phyloP scores from a whole-genome alignment of 352 stramenopile genomes.

The Globisporangium polare region DNA sequence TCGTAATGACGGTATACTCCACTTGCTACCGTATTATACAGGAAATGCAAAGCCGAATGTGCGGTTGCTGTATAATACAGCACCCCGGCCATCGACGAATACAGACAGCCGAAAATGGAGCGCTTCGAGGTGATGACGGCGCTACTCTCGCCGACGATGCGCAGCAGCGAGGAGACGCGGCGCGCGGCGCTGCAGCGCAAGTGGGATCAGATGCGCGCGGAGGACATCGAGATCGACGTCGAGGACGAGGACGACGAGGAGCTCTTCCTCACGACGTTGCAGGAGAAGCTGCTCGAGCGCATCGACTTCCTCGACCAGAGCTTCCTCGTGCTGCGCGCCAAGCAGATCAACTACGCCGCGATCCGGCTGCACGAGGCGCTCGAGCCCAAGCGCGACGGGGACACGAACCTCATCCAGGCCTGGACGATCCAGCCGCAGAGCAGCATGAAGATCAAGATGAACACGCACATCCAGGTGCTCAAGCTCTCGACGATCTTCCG shows the following conservation, averaged over 20 bases:
- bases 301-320: conserved; percentile 36
- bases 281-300: conserved; percentile 67
- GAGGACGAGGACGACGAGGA: conserved; percentile 46
- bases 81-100: too few species aligned
- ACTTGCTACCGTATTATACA: too few species aligned
- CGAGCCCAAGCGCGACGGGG: conserved; percentile 59
- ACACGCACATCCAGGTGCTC: conserved; percentile 78
- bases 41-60: too few species aligned
- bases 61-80: too few species aligned
- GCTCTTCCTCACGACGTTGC: conserved; percentile 56
- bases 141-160: conserved; percentile 32
- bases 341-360: conserved; percentile 66
- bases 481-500: conserved; percentile 84
- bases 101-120: too few species aligned
- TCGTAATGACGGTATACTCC: too few species aligned
- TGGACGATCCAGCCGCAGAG: conserved; percentile 75
- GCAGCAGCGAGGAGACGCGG: conserved; percentile 11
- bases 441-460: conserved; percentile 60
- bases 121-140: conserved; percentile 57
- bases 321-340: conserved; percentile 64
- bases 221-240: conserved; percentile 47
- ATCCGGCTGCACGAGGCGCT: conserved; percentile 69
- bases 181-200: conserved; percentile 8
- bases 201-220: conserved; percentile 6
- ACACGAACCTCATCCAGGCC: conserved; percentile 60